Evolutionary conservation across 495 filamentous ascomycete species (phyloP).

Genomic region (Penicillium atrosanguineum): DNA sequence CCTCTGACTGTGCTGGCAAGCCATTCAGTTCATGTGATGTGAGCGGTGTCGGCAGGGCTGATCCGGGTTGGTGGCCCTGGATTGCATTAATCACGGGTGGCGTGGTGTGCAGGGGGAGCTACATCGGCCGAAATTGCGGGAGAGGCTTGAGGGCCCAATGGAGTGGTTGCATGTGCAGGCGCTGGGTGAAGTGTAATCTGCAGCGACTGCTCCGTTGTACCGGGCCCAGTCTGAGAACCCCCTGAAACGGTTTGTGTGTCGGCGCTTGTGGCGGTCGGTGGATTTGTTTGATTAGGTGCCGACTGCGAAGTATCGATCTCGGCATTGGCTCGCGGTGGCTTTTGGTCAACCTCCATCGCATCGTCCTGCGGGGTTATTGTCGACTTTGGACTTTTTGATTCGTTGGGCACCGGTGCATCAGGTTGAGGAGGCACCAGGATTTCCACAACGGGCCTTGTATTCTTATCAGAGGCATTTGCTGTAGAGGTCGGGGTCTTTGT

Average conservation of each 20-base stretch:
- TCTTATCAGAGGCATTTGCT: neutral
- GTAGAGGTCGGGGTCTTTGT: neutral
- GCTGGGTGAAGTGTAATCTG: slow-evolving; percentile 2
- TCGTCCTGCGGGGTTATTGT: neutral
- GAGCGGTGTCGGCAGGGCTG: neutral
- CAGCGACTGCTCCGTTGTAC: neutral
- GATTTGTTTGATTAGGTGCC: neutral
- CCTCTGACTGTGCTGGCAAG: slow-evolving; percentile 16
- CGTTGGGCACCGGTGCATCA: neutral
- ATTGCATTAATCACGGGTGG: slow-evolving; percentile 18
- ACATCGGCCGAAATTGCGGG: slow-evolving; percentile 7
- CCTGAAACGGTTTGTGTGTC: slow-evolving; percentile 8
- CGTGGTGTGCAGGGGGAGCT: slow-evolving; percentile 15
- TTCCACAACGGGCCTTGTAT: slow-evolving; percentile 12
- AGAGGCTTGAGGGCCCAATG: slow-evolving; percentile 14
- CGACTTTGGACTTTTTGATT: neutral
- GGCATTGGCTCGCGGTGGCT: slow-evolving; percentile 2
- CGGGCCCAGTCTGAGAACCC: slow-evolving; percentile 4
- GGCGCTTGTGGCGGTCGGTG: slow-evolving; percentile 3
- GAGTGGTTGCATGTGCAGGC: slow-evolving; percentile 2
- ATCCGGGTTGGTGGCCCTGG: slow-evolving; percentile 10
- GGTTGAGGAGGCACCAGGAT: neutral
- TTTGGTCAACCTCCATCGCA: slow-evolving; percentile 14
- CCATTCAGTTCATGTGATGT: slow-evolving; percentile 14
- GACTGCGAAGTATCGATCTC: slow-evolving; percentile 1